phyloP scores from a whole-genome alignment of 202 grass and related monocot genomes.

The Setaria viridis region DNA sequence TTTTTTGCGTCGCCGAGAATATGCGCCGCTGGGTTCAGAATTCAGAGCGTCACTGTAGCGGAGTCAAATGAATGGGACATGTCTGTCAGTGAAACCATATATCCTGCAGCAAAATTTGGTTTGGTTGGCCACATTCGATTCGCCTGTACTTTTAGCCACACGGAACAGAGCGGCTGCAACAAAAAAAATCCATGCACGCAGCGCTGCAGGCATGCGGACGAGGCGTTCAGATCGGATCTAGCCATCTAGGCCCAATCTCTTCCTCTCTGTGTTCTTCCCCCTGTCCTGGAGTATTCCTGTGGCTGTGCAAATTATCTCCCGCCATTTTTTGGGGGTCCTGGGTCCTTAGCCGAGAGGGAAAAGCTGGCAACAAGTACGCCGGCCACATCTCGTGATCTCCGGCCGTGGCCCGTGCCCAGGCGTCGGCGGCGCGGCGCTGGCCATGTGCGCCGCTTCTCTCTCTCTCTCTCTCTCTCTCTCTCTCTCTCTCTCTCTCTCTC shows the following conservation, averaged over 20 bases:
- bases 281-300: neutral
- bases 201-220: neutral
- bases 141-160: neutral
- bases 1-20: neutral
- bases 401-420: neutral
- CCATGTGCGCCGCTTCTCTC: neutral
- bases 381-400: slow-evolving; percentile 15
- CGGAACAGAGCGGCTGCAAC: neutral
- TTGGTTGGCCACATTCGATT: neutral
- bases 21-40: neutral
- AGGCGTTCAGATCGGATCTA: neutral
- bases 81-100: neutral
- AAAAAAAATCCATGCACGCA: neutral
- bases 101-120: neutral
- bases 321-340: neutral
- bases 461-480: no score
- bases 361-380: slow-evolving; percentile 11
- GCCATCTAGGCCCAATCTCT: neutral
- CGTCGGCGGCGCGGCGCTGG: neutral
- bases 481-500: neutral
- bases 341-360: neutral
- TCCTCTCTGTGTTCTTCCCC: neutral
- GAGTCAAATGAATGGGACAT: neutral
- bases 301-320: neutral
- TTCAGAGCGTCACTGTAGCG: neutral